phyloP scores from a whole-genome alignment of 164 flowering plant genomes.

The Amborella trichopoda region DNA sequence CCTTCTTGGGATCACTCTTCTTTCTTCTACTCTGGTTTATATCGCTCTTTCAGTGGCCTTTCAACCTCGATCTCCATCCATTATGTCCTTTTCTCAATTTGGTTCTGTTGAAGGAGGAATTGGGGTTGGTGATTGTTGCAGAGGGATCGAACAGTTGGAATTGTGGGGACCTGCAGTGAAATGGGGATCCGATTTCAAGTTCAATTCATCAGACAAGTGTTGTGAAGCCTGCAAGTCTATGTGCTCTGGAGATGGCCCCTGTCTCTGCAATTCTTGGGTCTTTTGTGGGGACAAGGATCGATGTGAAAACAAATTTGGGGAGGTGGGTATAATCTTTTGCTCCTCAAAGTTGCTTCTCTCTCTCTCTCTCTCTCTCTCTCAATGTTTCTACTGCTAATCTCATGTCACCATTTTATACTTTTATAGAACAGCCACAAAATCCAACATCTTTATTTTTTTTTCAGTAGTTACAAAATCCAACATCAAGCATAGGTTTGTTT shows the following conservation, averaged over 20 bases:
- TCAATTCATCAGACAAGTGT: conserved; percentile 56
- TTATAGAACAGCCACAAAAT: too few species aligned
- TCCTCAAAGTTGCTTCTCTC: too few species aligned
- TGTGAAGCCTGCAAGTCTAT: conserved; percentile 79
- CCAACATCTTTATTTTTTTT: too few species aligned
- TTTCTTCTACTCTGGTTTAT: conserved; percentile 44
- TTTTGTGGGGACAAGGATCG: conserved; percentile 59
- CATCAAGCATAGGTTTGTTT: too few species aligned
- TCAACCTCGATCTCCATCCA: conserved; percentile 10
- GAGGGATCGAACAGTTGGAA: conserved; percentile 71
- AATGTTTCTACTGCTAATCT: too few species aligned
- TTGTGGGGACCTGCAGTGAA: conserved; percentile 92
- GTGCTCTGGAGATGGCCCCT: conserved; percentile 82
- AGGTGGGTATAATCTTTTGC: too few species aligned
- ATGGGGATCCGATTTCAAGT: conserved; percentile 87
- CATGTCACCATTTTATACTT: too few species aligned
- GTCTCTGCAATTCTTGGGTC: conserved; percentile 93
- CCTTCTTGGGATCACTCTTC: conserved; percentile 28
- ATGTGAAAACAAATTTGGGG: conserved; percentile 73
- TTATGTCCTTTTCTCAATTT: too few species aligned
- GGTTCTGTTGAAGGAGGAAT: conserved; percentile 1
- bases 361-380: too few species aligned
- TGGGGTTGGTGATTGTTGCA: conserved; percentile 44
- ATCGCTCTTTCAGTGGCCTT: conserved; percentile 24
- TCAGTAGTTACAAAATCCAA: too few species aligned